A percentile compares a stretch with the other conserved stretches of the same genome.
Conservation (phyloP, 78 protist species). For the Blattamonas nauphoetae region DNA sequence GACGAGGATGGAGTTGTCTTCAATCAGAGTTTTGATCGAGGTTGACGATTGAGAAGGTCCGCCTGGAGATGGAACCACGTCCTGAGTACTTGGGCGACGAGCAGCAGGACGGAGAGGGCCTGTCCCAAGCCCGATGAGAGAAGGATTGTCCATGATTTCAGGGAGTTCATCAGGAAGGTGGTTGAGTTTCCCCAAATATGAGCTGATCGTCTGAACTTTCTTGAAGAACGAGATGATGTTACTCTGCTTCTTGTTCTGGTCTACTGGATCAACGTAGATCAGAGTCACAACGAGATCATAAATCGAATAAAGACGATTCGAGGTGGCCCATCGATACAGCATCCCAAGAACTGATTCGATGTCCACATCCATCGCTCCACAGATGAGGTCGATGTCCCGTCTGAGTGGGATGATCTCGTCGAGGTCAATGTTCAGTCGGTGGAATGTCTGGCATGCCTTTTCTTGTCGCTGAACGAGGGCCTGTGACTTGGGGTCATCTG, state of each 20-base stretch:
- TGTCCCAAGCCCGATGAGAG: background rate
- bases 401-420: too few relatives aligned
- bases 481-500: too few relatives aligned
- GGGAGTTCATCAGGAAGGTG: too few relatives aligned
- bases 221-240: background rate
- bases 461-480: too few relatives aligned
- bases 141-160: too few relatives aligned
- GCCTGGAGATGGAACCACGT: background rate
- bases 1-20: background rate
- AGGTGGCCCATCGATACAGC: background rate
- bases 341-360: background rate
- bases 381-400: background rate
- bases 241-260: background rate
- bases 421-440: too few relatives aligned
- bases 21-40: background rate
- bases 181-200: too few relatives aligned
- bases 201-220: background rate
- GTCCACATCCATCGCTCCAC: background rate
- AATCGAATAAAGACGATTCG: background rate
- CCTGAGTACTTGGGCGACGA: background rate
- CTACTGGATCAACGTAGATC: background rate
- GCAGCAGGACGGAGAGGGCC: background rate
- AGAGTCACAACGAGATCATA: background rate
- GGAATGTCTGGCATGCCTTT: too few relatives aligned
- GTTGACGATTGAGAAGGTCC: background rate